Conservation (phyloP, 129 eudicot genomes). For the Flaveria linearis region DNA sequence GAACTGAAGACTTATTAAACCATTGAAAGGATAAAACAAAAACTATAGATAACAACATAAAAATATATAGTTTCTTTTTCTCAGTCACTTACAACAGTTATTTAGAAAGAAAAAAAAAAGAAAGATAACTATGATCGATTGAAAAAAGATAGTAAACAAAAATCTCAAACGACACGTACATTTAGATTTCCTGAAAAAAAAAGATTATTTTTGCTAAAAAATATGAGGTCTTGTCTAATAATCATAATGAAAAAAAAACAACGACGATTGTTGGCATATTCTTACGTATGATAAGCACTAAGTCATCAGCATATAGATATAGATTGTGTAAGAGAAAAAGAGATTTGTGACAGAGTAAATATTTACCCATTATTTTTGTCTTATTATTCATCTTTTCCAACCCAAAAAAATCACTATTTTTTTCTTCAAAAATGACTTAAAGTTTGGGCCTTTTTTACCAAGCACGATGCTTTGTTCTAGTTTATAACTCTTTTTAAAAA, state of each 20-base stretch:
- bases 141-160: too few species aligned
- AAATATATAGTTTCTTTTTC: too few species aligned
- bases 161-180: too few species aligned
- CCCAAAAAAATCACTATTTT: background rate
- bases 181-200: too few species aligned
- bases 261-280: background rate
- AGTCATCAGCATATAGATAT: constrained; percentile 1
- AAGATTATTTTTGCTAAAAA: too few species aligned
- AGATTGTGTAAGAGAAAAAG: constrained; percentile 6
- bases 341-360: constrained; percentile 1
- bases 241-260: background rate
- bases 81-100: too few species aligned
- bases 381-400: background rate
- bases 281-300: constrained; percentile 12
- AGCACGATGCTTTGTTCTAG: background rate
- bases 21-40: too few species aligned
- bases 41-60: too few species aligned
- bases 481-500: background rate
- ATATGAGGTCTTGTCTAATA: too few species aligned
- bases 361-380: constrained; percentile 8
- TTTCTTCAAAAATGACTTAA: background rate
- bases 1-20: too few species aligned
- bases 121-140: too few species aligned
- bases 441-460: background rate
- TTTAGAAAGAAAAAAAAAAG: too few species aligned